A percentile compares a stretch with the other conserved stretches of the same genome.
These are phyloP conservation scores for Neopestalotiopsis sp. DNA, from an alignment of 2,329 filamentous ascomycete genomes.

Conservation along the genomic window DNA sequence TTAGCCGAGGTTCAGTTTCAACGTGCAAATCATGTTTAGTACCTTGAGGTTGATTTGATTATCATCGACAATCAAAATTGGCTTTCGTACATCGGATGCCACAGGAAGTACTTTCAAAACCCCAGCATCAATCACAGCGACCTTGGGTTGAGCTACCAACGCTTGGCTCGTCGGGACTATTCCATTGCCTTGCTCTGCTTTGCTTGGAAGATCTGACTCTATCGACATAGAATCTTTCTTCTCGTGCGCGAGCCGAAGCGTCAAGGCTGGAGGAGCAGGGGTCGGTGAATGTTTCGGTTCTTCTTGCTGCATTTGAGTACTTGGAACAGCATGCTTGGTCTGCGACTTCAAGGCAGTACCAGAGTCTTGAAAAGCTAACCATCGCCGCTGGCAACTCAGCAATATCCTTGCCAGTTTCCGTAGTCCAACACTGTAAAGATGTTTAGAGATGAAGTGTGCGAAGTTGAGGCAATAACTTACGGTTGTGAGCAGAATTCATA, in stretches of 20 bases:
- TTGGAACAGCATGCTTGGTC: not conserved
- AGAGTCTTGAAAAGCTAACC: not conserved
- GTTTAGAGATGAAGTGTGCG: not conserved
- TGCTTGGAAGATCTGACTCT: not conserved
- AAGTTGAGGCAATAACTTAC: not conserved
- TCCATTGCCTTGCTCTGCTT: not conserved
- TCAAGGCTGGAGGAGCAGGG: not conserved
- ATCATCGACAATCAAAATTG: constrained; percentile 44
- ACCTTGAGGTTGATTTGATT: constrained; percentile 44
- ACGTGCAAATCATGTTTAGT: not conserved
- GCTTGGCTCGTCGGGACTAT: not conserved
- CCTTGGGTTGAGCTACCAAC: not conserved
- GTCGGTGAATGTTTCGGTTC: not conserved
- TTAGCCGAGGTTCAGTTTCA: not conserved
- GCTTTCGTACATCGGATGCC: not conserved
- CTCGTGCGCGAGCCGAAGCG: not conserved
- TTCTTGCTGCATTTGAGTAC: not conserved
- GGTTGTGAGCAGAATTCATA: constrained; percentile 13
- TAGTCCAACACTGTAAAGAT: constrained; percentile 2
- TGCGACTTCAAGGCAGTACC: not conserved
- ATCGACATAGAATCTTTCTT: not conserved
- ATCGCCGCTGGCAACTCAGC: not conserved
- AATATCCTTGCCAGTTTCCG: constrained; percentile 9
- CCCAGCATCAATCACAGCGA: not conserved
- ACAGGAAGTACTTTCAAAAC: not conserved